phyloP scores from a whole-genome alignment of 306 rosid genomes.

The Sphenostylis stenocarpa region DNA sequence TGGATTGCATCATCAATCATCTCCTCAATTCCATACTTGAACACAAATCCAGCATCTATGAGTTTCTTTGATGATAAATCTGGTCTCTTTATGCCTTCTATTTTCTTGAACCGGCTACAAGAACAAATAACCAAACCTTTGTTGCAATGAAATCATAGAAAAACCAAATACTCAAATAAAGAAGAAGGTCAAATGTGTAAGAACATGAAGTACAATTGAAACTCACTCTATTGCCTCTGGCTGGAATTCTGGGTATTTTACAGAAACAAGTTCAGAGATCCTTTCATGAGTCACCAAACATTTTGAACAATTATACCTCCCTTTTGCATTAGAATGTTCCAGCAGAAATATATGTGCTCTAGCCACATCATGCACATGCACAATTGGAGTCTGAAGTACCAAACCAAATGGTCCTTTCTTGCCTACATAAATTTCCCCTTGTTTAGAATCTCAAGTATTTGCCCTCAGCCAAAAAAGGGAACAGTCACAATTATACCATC shows the following conservation, averaged over 20 bases:
- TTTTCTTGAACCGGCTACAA: background rate
- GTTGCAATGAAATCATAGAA: background rate
- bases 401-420: background rate
- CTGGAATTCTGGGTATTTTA: background rate
- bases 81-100: background rate
- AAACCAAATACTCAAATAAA: background rate
- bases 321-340: constrained; percentile 11
- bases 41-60: constrained; percentile 21
- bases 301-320: constrained; percentile 24
- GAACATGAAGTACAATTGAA: background rate
- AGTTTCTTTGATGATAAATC: constrained; percentile 15
- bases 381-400: background rate
- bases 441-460: too few species aligned
- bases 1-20: constrained; percentile 26
- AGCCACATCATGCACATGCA: constrained; percentile 26
- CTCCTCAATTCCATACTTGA: constrained; percentile 15
- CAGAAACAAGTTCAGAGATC: background rate
- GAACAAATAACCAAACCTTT: background rate
- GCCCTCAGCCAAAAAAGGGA: too few species aligned
- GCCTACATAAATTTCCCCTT: background rate
- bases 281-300: background rate
- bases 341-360: constrained; percentile 23
- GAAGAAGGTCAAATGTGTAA: background rate
- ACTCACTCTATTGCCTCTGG: background rate
- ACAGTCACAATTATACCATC: too few species aligned